phyloP scores from a whole-genome alignment of 768 basidiomycete genomes.

The Lyophyllum decastes region DNA sequence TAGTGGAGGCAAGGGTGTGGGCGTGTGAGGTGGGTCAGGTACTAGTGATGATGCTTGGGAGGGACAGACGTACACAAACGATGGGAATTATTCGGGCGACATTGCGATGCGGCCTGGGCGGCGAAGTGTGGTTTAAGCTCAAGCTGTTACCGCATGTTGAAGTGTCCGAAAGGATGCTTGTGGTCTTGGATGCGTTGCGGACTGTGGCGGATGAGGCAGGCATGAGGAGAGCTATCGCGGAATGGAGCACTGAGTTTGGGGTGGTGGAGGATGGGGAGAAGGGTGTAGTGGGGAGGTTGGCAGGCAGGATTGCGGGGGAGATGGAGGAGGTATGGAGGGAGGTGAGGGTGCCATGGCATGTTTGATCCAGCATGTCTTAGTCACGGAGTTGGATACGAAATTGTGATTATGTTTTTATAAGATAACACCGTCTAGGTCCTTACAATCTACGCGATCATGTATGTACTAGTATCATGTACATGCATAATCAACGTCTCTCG shows the following conservation, averaged over 20 bases:
- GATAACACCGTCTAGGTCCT: too few relatives aligned
- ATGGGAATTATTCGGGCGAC: constrained; percentile 1
- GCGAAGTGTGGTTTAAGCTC: neutral
- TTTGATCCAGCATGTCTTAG: neutral
- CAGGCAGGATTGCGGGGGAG: neutral
- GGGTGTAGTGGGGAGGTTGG: neutral
- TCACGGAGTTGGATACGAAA: too few relatives aligned
- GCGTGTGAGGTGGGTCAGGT: neutral
- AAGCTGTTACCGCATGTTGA: neutral
- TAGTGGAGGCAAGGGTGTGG: neutral
- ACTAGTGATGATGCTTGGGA: neutral
- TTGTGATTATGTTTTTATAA: too few relatives aligned
- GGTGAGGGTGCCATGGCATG: neutral
- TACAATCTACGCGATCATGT: too few relatives aligned
- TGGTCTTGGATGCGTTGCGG: neutral
- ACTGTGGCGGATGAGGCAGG: neutral
- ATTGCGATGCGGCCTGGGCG: neutral
- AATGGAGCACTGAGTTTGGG: neutral
- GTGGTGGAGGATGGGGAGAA: neutral
- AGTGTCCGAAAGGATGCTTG: neutral
- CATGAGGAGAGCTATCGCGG: neutral
- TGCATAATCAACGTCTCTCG: too few relatives aligned
- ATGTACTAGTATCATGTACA: too few relatives aligned
- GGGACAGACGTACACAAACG: neutral
- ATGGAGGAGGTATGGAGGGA: neutral